Evolutionary conservation across 129 eudicot genomes (phyloP), one percentile per base, ranked within the genome.

Genomic region (Tagetes erecta): DNA sequence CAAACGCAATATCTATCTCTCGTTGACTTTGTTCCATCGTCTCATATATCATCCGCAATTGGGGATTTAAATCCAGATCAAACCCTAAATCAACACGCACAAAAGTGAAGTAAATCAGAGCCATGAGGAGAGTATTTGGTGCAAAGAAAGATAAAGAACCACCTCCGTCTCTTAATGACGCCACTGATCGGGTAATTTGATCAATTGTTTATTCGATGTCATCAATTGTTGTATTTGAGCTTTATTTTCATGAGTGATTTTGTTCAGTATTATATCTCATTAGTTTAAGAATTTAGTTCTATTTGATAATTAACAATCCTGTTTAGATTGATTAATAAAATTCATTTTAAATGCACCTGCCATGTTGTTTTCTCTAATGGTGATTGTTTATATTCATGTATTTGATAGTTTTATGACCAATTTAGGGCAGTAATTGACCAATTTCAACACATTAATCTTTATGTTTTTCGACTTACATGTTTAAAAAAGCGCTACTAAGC

Each of bases 81-180:
- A 72, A 13, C 83, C 78, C 78, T 65, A 79, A 79, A 42, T 72
- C 52, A 53, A 10, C 53, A 33, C 41, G 10, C 3, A 12, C 36
- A 56, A 9, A 6, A 27, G 36, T 14, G 35, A 39, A 78, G 67
- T 27, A 76, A 41, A 65, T 35, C 41, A 70, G 76, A 70, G 76
- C 53, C 66, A 92, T 92, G 97, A 90, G 82, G 91, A 84, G 96
- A 87, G 89, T 92, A 5, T 92, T 92, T 63, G 96, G 97, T 4
- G 91, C 64, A 58, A 89, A 85, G 94, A 92, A 89, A 77, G 87
- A 89, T 12, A 92, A 87, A 65, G 96, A 89, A 59, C 97, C 96
- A 5, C 97, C 97, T 71, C 93, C 97, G 7, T 87, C 97, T 14
- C 68, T 88, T 59, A 80, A 82, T 50, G 95, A 88, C 57, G 88